phyloP scores from a whole-genome alignment of 495 filamentous ascomycete species.

The Cercophora samala region DNA sequence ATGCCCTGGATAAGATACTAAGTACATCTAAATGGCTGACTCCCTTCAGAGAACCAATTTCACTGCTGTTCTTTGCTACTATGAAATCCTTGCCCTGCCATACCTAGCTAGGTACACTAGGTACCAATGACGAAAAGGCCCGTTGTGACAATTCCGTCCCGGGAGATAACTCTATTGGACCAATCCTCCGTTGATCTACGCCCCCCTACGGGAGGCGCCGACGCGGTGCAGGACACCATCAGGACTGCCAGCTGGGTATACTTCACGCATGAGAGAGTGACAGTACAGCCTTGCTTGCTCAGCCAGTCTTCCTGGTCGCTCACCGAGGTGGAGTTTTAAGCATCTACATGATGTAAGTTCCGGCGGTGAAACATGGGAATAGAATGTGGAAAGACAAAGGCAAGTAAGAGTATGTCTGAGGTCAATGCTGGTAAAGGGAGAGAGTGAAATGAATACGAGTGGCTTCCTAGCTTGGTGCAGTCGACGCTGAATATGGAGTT shows the following conservation, averaged over 20 bases:
- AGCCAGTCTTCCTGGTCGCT: background rate
- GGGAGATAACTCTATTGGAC: background rate
- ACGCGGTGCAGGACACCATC: background rate
- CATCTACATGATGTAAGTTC: background rate
- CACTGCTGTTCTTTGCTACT: background rate
- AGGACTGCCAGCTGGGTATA: background rate
- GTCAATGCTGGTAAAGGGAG: background rate
- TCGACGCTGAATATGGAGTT: background rate
- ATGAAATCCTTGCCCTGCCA: background rate
- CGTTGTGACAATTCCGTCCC: background rate
- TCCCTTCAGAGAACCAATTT: too few species aligned
- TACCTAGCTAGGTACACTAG: background rate
- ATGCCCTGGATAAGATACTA: too few species aligned
- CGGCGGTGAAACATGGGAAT: background rate
- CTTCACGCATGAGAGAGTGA: background rate
- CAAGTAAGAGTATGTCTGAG: background rate
- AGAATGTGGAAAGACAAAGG: background rate
- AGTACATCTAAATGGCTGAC: too few species aligned
- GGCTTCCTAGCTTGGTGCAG: background rate
- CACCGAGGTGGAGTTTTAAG: background rate
- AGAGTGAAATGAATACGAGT: slow-evolving; percentile 5
- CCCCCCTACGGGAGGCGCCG: background rate
- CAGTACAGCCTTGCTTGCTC: background rate
- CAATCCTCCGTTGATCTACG: background rate
- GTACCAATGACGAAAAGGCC: background rate